Conservation (phyloP, 1,284 basidiomycete genomes). For the Boletus hoseneyae region DNA sequence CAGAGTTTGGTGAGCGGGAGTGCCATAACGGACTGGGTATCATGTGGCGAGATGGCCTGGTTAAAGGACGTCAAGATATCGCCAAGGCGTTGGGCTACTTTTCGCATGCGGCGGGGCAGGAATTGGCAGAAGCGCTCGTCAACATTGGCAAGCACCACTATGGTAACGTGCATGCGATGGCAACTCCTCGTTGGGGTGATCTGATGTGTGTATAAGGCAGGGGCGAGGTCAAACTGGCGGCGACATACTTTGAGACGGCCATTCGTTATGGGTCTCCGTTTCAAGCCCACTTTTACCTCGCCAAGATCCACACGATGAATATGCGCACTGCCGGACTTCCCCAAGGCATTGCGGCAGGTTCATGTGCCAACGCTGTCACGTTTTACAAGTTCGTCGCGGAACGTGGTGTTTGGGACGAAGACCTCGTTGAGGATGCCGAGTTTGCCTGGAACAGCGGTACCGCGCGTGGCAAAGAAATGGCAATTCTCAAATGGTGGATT, state of each 20-base stretch:
- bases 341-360: constrained; percentile 52
- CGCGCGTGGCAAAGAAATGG: constrained; percentile 62
- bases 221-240: constrained; percentile 62
- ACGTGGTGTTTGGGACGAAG: constrained; percentile 83
- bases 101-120: constrained; percentile 75
- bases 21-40: constrained; percentile 89
- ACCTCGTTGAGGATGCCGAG: constrained; percentile 83
- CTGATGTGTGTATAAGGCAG: constrained; percentile 43
- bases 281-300: constrained; percentile 91
- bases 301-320: constrained; percentile 65
- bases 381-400: constrained; percentile 90
- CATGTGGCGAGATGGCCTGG: constrained; percentile 86
- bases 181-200: background rate
- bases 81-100: constrained; percentile 72
- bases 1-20: constrained; percentile 79
- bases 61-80: constrained; percentile 64
- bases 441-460: constrained; percentile 73
- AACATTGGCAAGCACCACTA: constrained; percentile 86
- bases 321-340: constrained; percentile 44
- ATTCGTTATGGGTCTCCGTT: constrained; percentile 84
- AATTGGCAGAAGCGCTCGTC: constrained; percentile 87
- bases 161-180: constrained; percentile 43
- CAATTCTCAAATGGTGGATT: constrained; percentile 90
- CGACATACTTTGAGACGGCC: constrained; percentile 76
- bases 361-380: constrained; percentile 83